Evolutionary conservation across 2,329 filamentous ascomycete genomes (phyloP), one percentile per base, ranked within the genome.

Genomic region (Intubia oerlemansii): DNA sequence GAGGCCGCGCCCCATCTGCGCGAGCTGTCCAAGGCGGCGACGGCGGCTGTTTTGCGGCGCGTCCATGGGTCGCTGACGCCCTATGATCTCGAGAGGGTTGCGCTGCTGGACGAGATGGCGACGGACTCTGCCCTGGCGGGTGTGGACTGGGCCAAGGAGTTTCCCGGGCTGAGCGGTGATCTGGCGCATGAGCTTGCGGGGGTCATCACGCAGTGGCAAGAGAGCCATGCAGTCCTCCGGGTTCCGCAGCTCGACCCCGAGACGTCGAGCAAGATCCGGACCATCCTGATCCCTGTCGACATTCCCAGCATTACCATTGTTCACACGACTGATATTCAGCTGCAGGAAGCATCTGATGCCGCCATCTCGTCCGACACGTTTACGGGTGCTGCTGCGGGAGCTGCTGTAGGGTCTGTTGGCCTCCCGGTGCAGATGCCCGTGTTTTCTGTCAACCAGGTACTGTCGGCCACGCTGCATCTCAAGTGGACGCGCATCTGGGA

Each of bases 231-330:
- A 2, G 42, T 32, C 4, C 34, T 59, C 2, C 13, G 25, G 3
- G 35, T 56, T 1, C 37, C 35, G 5, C 41, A 50, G 22, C 35
- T 37, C 2, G 41, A 53, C 23, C 43, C 48, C 16, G 15, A 13
- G 4, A 28, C 40, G 7, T 45, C 41, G 38, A 10, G 42, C 9
- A 53, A 62, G 13, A 57, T 48, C 35, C 62, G 62, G 13, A 71
- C 69, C 10, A 84, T 98, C 39, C 57, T 76, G 17, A 90, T 98
- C 30, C 79, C 84, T 0, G 84, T 98, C 10, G 81, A 92, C 33
- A 69, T 98, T 2, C 85, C 85, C 0, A 71, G 75, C 2, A 60
- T 92, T 2, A 68, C 79, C 27, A 66, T 92, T 13, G 66, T 95
- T 0, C 77, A 91, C 48, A 90, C 78, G 0, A 74, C 76, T 3